A percentile compares a stretch with the other conserved stretches of the same genome.
phyloP scores from a whole-genome alignment of 2,329 filamentous ascomycete species.

The Paraconiothyrium sp. region DNA sequence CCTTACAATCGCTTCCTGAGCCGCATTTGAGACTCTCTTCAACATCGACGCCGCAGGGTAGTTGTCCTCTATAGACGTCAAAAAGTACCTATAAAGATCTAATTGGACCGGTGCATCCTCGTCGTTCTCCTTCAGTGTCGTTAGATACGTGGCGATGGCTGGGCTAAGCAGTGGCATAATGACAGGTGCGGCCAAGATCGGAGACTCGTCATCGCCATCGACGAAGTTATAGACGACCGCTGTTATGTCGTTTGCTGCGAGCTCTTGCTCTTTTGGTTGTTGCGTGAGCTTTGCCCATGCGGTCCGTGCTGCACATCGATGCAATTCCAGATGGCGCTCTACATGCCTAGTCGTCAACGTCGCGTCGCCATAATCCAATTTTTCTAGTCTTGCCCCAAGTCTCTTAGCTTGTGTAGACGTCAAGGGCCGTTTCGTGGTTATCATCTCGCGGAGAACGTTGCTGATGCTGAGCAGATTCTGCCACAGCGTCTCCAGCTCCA shows the following conservation, averaged over 20 bases:
- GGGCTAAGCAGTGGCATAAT: slow-evolving; percentile 21
- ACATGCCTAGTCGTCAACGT: slow-evolving; percentile 14
- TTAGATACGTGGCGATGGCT: slow-evolving; percentile 21
- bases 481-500: slow-evolving; percentile 16
- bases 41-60: slow-evolving; percentile 22
- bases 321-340: slow-evolving; percentile 19
- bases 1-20: slow-evolving; percentile 5
- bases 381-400: background rate
- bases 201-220: slow-evolving; percentile 1
- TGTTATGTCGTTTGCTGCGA: slow-evolving; percentile 15
- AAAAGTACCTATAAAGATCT: slow-evolving; percentile 15
- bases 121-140: background rate
- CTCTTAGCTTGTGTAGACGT: slow-evolving; percentile 6
- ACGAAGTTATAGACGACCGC: slow-evolving; percentile 9
- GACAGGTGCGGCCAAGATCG: slow-evolving; percentile 12
- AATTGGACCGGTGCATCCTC: slow-evolving; percentile 6
- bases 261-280: slow-evolving; percentile 7
- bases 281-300: slow-evolving; percentile 11
- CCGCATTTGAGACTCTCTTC: slow-evolving; percentile 15
- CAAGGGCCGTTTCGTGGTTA: slow-evolving; percentile 12
- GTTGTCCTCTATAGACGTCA: slow-evolving; percentile 20
- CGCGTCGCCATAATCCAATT: background rate
- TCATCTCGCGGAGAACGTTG: slow-evolving; percentile 17
- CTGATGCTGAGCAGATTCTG: slow-evolving; percentile 14
- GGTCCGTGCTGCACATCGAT: slow-evolving; percentile 18